Evolutionary conservation across 306 rosid species (phyloP), one percentile per base, ranked within the genome.

Genomic region (Purshia tridentata): DNA sequence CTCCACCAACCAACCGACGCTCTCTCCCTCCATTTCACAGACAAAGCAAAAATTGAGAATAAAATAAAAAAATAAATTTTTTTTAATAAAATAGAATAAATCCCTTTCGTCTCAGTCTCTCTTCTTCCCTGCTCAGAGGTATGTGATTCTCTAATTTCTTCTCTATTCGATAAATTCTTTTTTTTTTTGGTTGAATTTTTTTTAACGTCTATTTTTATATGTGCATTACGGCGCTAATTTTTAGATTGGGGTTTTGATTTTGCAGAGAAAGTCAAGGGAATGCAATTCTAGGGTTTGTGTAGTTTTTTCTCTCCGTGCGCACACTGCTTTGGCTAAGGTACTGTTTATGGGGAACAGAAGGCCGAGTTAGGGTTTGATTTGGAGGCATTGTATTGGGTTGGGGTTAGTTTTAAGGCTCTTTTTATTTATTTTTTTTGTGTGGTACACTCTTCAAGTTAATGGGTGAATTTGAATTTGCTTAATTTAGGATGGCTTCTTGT

Each of bases 231-330:
- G 65, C 50, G 73, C 57, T 14, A 72, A 53, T 85, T 84, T 77
- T 76, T 66, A 61, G 77, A 77, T 77, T 74, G 86, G 90, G 89
- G 76, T 75, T 85, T 81, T 65, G n/a, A 19, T 39, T 80, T 76
- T 52, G 84, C 80, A 83, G 84, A 81, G 86, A 59, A 72, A 50
- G 75, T 78, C 58, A 63, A 72, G 84, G 75, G 81, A 81, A 78
- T 88, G 83, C 78, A 63, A 73, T 74, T 87, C 73, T 87, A 89
- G 92, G 95, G 92, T 84, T 91, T 29, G 35, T 29, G n/a, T n/a
- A n/a, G n/a, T 29, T 29, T 29, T 88, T 67, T 67, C 12, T 47
- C 52, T 80, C 54, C 78, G 6, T 29, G 68, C 70, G 73, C 65
- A 35, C 70, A 47, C 80, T 18, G 77, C 55, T 65, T 22, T 57